Conservation (phyloP, 2,329 filamentous ascomycete species). For the Ploettnerulaceae sp. region DNA sequence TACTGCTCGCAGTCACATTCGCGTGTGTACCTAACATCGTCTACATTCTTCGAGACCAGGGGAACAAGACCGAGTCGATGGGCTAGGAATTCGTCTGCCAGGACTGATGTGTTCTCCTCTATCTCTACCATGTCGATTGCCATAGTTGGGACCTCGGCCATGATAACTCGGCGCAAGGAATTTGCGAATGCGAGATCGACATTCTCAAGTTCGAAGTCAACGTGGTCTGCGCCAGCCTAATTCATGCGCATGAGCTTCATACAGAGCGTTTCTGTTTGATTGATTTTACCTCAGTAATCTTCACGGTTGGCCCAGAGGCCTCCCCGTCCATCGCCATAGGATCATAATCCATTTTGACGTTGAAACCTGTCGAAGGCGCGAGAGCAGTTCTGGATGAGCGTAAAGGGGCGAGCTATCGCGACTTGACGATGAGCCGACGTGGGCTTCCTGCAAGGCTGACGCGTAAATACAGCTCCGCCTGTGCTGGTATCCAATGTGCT, state of each 20-base stretch:
- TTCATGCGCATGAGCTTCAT: conserved; percentile 24
- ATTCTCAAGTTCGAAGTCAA: conserved; percentile 87
- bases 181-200: conserved; percentile 92
- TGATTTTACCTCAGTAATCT: conserved; percentile 40
- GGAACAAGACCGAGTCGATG: conserved; percentile 90
- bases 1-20: conserved; percentile 97
- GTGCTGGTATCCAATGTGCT: conserved; percentile 4
- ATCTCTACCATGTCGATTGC: conserved; percentile 95
- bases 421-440: conserved; percentile 2
- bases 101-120: conserved; percentile 87
- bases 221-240: conserved; percentile 75
- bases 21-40: conserved; percentile 78
- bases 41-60: conserved; percentile 76
- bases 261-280: not conserved
- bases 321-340: conserved; percentile 39
- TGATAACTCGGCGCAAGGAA: conserved; percentile 82
- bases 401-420: conserved; percentile 3
- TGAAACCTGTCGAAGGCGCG: not conserved
- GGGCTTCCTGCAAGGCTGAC: conserved; percentile 24
- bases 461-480: conserved; percentile 16
- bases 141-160: conserved; percentile 89
- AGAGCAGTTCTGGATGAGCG: conserved; percentile 5
- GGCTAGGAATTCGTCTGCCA: conserved; percentile 92
- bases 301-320: conserved; percentile 42
- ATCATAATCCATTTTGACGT: conserved; percentile 45